Percentiles rank a stretch among this genome's conserved stretches.
phyloP scores from a whole-genome alignment of 2,329 filamentous ascomycete genomes.

The Aureobasidium sp. region DNA sequence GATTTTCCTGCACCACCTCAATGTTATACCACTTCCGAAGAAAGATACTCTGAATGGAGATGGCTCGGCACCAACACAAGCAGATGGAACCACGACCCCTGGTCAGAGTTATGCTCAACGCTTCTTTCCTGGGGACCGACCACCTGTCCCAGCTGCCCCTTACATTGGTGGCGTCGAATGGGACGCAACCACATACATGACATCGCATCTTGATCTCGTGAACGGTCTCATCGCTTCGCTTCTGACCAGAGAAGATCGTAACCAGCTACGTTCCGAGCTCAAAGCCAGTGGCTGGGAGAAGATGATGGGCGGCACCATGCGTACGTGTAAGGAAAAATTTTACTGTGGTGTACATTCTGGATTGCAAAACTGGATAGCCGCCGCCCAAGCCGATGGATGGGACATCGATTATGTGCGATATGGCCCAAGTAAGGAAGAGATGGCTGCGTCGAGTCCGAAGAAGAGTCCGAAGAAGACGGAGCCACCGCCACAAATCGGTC shows the following conservation, averaged over 20 bases:
- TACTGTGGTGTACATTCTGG: constrained; percentile 88
- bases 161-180: constrained; percentile 97
- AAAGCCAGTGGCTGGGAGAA: constrained; percentile 85
- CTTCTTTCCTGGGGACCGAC: constrained; percentile 77
- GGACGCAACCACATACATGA: constrained; percentile 96
- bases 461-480: constrained; percentile 23
- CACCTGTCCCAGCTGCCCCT: constrained; percentile 86
- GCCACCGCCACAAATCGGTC: constrained; percentile 14
- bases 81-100: background rate
- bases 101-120: constrained; percentile 44
- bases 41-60: background rate
- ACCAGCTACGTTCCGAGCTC: constrained; percentile 68
- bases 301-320: constrained; percentile 72
- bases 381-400: constrained; percentile 83
- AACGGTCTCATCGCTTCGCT: constrained; percentile 85
- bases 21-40: constrained; percentile 64
- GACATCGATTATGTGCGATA: constrained; percentile 72
- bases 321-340: constrained; percentile 96
- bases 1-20: constrained; percentile 95
- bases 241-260: constrained; percentile 62
- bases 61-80: background rate
- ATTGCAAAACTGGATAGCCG: constrained; percentile 81
- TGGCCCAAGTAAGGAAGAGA: constrained; percentile 48
- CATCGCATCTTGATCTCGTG: constrained; percentile 83
- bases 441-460: constrained; percentile 35